Evolutionary conservation across 2,329 filamentous ascomycete species (phyloP).

Genomic region (Thelonectria discophora): DNA sequence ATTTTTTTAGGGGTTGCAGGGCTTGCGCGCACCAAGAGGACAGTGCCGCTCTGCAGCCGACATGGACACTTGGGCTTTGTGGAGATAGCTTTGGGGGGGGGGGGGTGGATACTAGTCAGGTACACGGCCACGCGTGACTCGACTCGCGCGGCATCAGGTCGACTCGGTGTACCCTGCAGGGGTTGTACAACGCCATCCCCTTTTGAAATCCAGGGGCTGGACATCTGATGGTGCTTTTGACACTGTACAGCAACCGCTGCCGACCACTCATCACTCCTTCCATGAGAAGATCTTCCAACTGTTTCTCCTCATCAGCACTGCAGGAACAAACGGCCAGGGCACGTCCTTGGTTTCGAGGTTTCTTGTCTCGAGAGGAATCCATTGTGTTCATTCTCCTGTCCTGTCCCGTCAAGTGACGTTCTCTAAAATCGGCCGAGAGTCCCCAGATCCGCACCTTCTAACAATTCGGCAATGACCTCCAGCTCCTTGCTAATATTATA

Average conservation of each 20-base stretch:
- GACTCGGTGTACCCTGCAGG: slow-evolving; percentile 27
- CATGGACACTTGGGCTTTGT: slow-evolving; percentile 22
- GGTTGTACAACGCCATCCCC: slow-evolving; percentile 28
- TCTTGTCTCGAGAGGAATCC: too few species aligned
- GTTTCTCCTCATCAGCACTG: slow-evolving; percentile 2
- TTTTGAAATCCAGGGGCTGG: slow-evolving; percentile 36
- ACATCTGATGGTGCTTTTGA: slow-evolving; percentile 14
- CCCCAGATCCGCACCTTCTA: slow-evolving; percentile 5
- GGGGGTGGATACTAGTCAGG: slow-evolving; percentile 14
- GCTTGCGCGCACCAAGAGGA: slow-evolving; percentile 17
- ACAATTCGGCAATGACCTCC: neutral
- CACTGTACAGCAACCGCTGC: slow-evolving; percentile 11
- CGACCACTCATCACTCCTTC: slow-evolving; percentile 6
- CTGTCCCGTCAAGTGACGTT: slow-evolving; percentile 15
- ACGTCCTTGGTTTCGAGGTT: neutral
- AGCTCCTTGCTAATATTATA: neutral
- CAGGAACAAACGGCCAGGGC: slow-evolving; percentile 8
- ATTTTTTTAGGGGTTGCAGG: slow-evolving; percentile 42
- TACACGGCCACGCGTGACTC: slow-evolving; percentile 20
- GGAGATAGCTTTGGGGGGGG: slow-evolving; percentile 13
- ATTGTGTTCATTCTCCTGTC: slow-evolving; percentile 23
- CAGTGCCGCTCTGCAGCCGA: slow-evolving; percentile 29
- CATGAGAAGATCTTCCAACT: slow-evolving; percentile 10
- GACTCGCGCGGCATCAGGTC: slow-evolving; percentile 9
- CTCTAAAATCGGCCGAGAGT: slow-evolving; percentile 10